These are phyloP conservation scores for Botrytis deweyae DNA, from an alignment of 2,329 filamentous ascomycete species.

Conservation along the genomic window DNA sequence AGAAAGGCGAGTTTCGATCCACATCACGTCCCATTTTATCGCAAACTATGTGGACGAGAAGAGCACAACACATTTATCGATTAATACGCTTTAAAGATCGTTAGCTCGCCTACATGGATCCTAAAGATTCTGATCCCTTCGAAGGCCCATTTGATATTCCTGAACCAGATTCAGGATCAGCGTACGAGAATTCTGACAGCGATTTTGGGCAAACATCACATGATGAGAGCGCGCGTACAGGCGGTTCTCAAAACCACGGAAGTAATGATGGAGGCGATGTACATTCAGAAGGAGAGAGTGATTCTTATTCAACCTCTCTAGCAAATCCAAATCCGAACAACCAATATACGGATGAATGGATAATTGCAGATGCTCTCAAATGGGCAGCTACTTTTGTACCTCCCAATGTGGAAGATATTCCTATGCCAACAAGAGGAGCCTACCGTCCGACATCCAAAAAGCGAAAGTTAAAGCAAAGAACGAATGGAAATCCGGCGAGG, in stretches of 20 bases:
- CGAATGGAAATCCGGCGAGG: slow-evolving; percentile 24
- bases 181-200: slow-evolving; percentile 31
- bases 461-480: slow-evolving; percentile 25
- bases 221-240: slow-evolving; percentile 17
- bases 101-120: slow-evolving; percentile 27
- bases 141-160: slow-evolving; percentile 1
- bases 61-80: slow-evolving; percentile 16
- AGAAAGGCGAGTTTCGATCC: background rate
- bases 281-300: slow-evolving; percentile 10
- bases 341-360: slow-evolving; percentile 22
- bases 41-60: slow-evolving; percentile 27
- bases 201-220: slow-evolving; percentile 25
- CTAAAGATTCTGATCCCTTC: slow-evolving; percentile 24
- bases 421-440: slow-evolving; percentile 25
- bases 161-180: slow-evolving; percentile 36
- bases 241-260: background rate
- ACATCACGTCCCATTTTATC: background rate
- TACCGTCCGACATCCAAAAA: slow-evolving; percentile 25
- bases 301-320: slow-evolving; percentile 2
- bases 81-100: slow-evolving; percentile 27
- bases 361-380: slow-evolving; percentile 26
- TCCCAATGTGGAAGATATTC: slow-evolving; percentile 32
- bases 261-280: background rate
- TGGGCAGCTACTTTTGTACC: slow-evolving; percentile 36
- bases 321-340: slow-evolving; percentile 8